Conservation (phyloP, 306 rosid species). For the Rosa lucieae region DNA sequence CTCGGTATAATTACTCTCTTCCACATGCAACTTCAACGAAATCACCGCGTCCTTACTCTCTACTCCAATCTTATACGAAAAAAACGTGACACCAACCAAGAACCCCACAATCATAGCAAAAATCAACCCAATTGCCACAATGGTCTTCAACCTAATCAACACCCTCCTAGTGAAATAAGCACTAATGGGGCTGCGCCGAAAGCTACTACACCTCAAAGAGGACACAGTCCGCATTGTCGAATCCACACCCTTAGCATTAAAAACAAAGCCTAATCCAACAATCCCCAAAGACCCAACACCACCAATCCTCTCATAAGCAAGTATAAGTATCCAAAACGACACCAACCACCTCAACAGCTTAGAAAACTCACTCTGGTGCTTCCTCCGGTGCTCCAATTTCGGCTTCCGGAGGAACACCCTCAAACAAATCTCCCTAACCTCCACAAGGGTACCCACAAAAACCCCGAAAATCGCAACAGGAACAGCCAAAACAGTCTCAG, state of each 20-base stretch:
- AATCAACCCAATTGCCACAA: conserved; percentile 80
- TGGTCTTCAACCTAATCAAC: conserved; percentile 59
- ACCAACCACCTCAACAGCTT: conserved; percentile 72
- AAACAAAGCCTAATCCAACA: conserved; percentile 58
- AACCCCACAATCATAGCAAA: conserved; percentile 80
- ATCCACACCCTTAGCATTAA: conserved; percentile 64
- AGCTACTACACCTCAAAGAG: conserved; percentile 65
- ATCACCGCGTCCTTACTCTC: conserved; percentile 95
- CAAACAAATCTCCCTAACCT: conserved; percentile 53
- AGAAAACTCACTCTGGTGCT: conserved; percentile 57
- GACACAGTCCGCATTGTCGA: conserved; percentile 81
- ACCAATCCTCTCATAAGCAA: conserved; percentile 75
- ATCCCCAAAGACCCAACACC: conserved; percentile 55
- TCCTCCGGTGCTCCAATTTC: conserved; percentile 32
- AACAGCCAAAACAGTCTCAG: conserved; percentile 77
- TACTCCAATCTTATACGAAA: conserved; percentile 88
- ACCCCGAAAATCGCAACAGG: conserved; percentile 71
- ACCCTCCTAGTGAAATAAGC: conserved; percentile 69
- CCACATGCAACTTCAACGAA: conserved; percentile 73
- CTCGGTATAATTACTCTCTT: conserved; percentile 84
- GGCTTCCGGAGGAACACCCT: conserved; percentile 52
- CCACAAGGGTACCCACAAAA: conserved; percentile 77
- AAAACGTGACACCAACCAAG: conserved; percentile 63
- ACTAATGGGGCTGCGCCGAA: conserved; percentile 59
- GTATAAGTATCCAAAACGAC: conserved; percentile 69